Percentiles rank a stretch among this genome's conserved stretches.
These are phyloP conservation scores for Cryptosporidium meleagridis DNA, from an alignment of 169 alveolate genomes.

Conservation along the genomic window DNA sequence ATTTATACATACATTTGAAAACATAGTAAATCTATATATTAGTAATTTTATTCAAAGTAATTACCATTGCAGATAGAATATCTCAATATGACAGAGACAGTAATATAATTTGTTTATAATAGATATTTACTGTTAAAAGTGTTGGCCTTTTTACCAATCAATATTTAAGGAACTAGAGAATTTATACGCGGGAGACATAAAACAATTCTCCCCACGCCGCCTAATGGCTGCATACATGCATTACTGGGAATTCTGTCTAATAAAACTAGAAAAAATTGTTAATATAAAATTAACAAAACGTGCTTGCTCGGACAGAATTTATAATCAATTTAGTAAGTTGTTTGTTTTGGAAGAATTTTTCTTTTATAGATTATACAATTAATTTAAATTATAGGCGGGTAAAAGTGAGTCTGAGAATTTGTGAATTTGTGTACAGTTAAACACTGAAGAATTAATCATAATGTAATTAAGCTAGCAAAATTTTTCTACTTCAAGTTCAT, in stretches of 20 bases:
- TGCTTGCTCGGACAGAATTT: not conserved
- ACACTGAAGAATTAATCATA: not conserved
- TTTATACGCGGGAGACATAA: conserved; percentile 6
- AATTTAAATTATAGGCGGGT: not conserved
- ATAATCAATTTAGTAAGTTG: not conserved
- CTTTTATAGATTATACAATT: not conserved
- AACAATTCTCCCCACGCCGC: conserved; percentile 18
- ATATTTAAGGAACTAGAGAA: not conserved
- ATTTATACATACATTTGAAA: not conserved
- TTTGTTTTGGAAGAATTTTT: not conserved
- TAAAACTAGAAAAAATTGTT: not conserved
- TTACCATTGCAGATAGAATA: not conserved
- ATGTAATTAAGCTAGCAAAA: not conserved
- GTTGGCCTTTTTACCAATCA: not conserved
- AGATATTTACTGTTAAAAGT: not conserved
- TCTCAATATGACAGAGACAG: not conserved
- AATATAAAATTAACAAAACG: not conserved
- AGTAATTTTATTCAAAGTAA: not conserved
- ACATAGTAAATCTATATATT: not conserved
- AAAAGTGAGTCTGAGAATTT: not conserved
- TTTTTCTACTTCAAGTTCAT: not conserved
- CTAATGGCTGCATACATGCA: conserved; percentile 51
- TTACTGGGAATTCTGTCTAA: conserved; percentile 21
- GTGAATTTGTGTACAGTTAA: not conserved
- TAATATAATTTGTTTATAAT: not conserved